phyloP scores from a whole-genome alignment of 1,284 basidiomycete genomes.

The Trametes hirsuta region DNA sequence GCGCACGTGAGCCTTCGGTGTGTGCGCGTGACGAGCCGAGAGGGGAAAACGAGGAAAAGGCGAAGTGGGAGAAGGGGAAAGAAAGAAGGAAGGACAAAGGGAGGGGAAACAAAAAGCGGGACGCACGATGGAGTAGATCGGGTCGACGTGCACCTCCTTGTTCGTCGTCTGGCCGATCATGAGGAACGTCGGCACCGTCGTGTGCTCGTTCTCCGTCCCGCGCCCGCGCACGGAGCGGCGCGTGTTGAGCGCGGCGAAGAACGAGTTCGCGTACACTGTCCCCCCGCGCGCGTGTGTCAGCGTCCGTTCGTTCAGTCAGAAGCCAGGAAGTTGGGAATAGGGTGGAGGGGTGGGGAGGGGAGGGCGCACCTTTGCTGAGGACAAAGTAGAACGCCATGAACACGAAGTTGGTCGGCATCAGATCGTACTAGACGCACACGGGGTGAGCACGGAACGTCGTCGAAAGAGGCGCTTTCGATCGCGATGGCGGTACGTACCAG shows the following conservation, averaged over 20 bases:
- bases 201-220: slow-evolving; percentile 44
- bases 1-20: background rate
- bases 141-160: slow-evolving; percentile 16
- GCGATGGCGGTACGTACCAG: slow-evolving; percentile 44
- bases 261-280: slow-evolving; percentile 69
- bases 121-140: slow-evolving; percentile 19
- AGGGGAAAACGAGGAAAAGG: too few species aligned
- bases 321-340: too few species aligned
- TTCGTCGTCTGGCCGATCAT: slow-evolving; percentile 40
- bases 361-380: slow-evolving; percentile 57
- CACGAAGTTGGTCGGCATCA: slow-evolving; percentile 56
- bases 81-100: too few species aligned
- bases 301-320: background rate
- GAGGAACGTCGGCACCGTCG: slow-evolving; percentile 44
- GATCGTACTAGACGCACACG: slow-evolving; percentile 49
- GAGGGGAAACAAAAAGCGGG: background rate
- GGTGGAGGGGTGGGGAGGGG: background rate
- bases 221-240: slow-evolving; percentile 45
- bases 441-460: background rate
- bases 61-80: too few species aligned
- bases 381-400: slow-evolving; percentile 65
- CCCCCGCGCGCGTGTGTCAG: background rate
- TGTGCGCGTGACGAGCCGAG: background rate
- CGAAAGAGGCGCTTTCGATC: background rate
- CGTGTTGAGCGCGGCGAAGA: slow-evolving; percentile 55